Conservation (phyloP, 805 yeast genomes). For the Myxozyma kluyveri region DNA sequence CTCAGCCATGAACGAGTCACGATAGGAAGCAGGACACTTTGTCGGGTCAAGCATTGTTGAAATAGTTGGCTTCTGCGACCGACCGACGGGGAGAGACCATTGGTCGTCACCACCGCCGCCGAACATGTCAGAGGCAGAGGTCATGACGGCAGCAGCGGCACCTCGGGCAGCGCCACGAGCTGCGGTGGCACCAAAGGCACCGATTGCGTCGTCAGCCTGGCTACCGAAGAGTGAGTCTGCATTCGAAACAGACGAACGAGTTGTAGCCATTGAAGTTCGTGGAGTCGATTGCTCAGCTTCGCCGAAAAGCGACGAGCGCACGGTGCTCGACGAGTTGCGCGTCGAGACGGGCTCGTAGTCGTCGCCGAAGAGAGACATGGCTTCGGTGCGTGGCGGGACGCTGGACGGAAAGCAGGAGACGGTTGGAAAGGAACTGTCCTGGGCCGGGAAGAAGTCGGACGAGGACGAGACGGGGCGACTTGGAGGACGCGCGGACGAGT, state of each 20-base stretch:
- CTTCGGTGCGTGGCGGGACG: not conserved
- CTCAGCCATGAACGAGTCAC: slow-evolving; percentile 28
- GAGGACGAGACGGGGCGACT: not conserved
- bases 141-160: slow-evolving; percentile 13
- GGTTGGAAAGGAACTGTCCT: too few relatives aligned
- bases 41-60: slow-evolving; percentile 22
- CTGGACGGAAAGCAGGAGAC: not conserved
- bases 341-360: slow-evolving; percentile 28
- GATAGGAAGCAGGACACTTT: slow-evolving; percentile 26
- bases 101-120: slow-evolving; percentile 3
- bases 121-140: not conserved
- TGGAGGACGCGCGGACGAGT: not conserved
- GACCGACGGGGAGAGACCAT: slow-evolving; percentile 21
- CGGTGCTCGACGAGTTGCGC: slow-evolving; percentile 5
- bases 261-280: slow-evolving; percentile 3
- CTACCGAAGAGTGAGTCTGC: slow-evolving; percentile 19
- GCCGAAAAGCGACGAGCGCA: slow-evolving; percentile 24
- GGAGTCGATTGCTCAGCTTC: slow-evolving; percentile 4
- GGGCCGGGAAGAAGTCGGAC: too few relatives aligned
- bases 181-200: not conserved
- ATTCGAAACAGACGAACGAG: slow-evolving; percentile 7
- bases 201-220: slow-evolving; percentile 3
- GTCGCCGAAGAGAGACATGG: slow-evolving; percentile 32
- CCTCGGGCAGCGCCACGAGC: slow-evolving; percentile 14
- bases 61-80: slow-evolving; percentile 22